Conservation (phyloP, 2,329 filamentous ascomycete species). For the Exophiala mesophila region DNA sequence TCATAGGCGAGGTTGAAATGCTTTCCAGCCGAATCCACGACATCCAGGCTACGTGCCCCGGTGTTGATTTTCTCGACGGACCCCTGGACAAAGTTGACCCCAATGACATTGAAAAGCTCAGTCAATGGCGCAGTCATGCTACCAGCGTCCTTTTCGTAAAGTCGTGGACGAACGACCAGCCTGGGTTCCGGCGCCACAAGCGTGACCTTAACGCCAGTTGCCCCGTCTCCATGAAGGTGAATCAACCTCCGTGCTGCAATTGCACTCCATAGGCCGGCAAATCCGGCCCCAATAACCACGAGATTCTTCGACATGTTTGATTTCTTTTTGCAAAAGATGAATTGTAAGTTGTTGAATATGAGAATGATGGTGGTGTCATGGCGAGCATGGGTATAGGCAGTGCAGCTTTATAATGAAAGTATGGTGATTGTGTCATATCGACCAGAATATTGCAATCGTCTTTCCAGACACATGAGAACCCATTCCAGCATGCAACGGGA, state of each 20-base stretch:
- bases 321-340: too few relatives aligned
- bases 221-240: constrained; percentile 20
- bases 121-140: constrained; percentile 25
- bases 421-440: too few relatives aligned
- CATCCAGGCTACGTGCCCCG: constrained; percentile 17
- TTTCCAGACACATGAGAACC: too few relatives aligned
- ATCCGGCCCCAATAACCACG: constrained; percentile 34
- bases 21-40: constrained; percentile 7
- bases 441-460: too few relatives aligned
- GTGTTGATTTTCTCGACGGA: constrained; percentile 5
- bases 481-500: too few relatives aligned
- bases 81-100: constrained; percentile 25
- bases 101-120: constrained; percentile 28
- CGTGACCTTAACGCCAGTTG: constrained; percentile 27
- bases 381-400: too few relatives aligned
- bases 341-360: too few relatives aligned
- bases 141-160: constrained; percentile 33
- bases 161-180: constrained; percentile 33
- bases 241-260: constrained; percentile 34
- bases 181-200: constrained; percentile 33
- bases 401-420: too few relatives aligned
- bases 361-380: too few relatives aligned
- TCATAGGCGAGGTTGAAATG: constrained; percentile 28
- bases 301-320: constrained; percentile 23
- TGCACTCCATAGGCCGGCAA: constrained; percentile 37